Conservation (phyloP, 352 stramenopile species). For the Phytopythium montanum region DNA sequence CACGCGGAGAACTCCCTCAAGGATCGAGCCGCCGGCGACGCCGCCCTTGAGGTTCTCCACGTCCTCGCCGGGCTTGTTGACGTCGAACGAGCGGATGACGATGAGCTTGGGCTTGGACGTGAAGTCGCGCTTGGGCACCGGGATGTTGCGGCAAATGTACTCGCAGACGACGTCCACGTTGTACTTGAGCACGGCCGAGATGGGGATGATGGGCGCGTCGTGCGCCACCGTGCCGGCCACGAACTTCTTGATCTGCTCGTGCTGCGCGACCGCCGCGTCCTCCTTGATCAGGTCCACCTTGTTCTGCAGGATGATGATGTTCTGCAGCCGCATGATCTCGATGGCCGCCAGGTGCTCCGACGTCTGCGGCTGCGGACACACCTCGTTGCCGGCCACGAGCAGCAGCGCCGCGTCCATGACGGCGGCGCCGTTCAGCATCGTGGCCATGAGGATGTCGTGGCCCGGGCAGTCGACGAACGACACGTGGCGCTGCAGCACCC, state of each 20-base stretch:
- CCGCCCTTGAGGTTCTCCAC: slow-evolving; percentile 96
- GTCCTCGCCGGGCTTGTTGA: slow-evolving; percentile 99
- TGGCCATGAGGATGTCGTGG: slow-evolving; percentile 99
- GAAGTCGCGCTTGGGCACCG: slow-evolving; percentile 98
- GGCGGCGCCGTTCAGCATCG: slow-evolving; percentile 99
- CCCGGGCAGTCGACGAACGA: slow-evolving; percentile 99
- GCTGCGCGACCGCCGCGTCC: slow-evolving; percentile 96
- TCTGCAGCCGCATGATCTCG: slow-evolving; percentile 99
- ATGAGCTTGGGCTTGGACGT: slow-evolving; percentile 97
- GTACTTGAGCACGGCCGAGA: slow-evolving; percentile 99
- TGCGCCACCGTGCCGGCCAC: slow-evolving; percentile 91
- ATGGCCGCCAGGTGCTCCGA: slow-evolving; percentile 99
- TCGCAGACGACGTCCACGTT: slow-evolving; percentile 99
- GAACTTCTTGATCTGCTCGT: slow-evolving; percentile 96
- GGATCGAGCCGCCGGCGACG: slow-evolving; percentile 89
- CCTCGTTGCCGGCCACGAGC: slow-evolving; percentile 97
- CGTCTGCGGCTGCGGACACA: slow-evolving; percentile 99
- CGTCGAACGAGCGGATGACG: slow-evolving; percentile 99
- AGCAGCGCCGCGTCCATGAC: slow-evolving; percentile 99
- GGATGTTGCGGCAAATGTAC: slow-evolving; percentile 99
- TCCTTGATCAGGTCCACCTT: slow-evolving; percentile 99
- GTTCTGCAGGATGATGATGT: slow-evolving; percentile 99
- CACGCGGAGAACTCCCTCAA: slow-evolving; percentile 96
- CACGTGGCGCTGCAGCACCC: slow-evolving; percentile 95
- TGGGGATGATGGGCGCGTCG: slow-evolving; percentile 98